Conservation (phyloP, 1,139 yeast genomes). For the Ashbya aceris region DNA sequence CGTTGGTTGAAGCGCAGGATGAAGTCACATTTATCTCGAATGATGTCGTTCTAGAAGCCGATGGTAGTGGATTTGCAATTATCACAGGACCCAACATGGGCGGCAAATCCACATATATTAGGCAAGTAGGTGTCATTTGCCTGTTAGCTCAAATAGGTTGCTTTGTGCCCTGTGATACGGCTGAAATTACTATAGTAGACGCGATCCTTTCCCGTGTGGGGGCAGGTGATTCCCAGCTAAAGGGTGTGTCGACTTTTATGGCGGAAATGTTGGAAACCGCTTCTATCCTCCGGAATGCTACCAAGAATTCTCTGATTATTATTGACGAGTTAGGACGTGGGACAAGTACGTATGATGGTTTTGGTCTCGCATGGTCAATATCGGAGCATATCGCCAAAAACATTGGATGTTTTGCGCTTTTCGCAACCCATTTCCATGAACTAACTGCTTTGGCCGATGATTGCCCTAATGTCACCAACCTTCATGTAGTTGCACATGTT, state of each 20-base stretch:
- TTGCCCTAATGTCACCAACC: slow-evolving; percentile 56
- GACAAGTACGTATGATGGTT: slow-evolving; percentile 94
- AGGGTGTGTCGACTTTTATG: slow-evolving; percentile 96
- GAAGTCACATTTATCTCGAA: slow-evolving; percentile 81
- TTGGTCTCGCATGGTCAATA: slow-evolving; percentile 95
- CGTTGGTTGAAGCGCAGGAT: slow-evolving; percentile 87
- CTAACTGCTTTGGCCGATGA: slow-evolving; percentile 66
- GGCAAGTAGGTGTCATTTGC: slow-evolving; percentile 85
- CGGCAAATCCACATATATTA: slow-evolving; percentile 89
- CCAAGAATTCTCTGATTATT: slow-evolving; percentile 72
- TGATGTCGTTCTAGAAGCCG: slow-evolving; percentile 52
- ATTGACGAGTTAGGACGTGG: slow-evolving; percentile 96
- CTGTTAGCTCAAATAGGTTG: slow-evolving; percentile 90
- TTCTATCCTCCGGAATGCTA: slow-evolving; percentile 79
- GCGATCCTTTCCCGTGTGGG: slow-evolving; percentile 96
- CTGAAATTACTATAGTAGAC: slow-evolving; percentile 77
- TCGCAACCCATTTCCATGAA: slow-evolving; percentile 97
- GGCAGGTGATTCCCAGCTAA: slow-evolving; percentile 93
- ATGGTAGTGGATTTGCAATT: slow-evolving; percentile 57
- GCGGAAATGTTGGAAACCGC: slow-evolving; percentile 97
- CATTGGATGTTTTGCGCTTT: slow-evolving; percentile 69
- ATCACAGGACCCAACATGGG: slow-evolving; percentile 99
- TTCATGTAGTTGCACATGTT: slow-evolving; percentile 91
- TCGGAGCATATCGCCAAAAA: slow-evolving; percentile 71
- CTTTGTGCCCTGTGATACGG: slow-evolving; percentile 68